These are phyloP conservation scores for Cucumis hystrix DNA, from an alignment of 306 rosid genomes.

Conservation along the genomic window DNA sequence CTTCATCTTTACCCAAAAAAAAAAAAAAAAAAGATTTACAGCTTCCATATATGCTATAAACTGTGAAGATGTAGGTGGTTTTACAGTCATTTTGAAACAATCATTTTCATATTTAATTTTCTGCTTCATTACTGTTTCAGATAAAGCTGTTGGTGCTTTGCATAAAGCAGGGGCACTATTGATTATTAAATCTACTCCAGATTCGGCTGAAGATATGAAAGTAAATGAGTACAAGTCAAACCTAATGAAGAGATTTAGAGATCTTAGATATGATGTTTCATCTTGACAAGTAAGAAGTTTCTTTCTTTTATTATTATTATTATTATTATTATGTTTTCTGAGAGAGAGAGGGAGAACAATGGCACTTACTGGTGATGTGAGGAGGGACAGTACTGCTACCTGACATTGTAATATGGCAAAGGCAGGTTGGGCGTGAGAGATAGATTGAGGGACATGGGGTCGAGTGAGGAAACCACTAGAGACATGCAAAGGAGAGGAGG, in stretches of 20 bases:
- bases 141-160: conserved; percentile 54
- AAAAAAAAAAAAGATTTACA: neutral
- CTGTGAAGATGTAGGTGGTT: neutral
- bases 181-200: conserved; percentile 49
- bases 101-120: neutral
- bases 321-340: too few relatives aligned
- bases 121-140: conserved; percentile 22
- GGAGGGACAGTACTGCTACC: too few relatives aligned
- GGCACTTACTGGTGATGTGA: too few relatives aligned
- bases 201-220: conserved; percentile 42
- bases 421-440: too few relatives aligned
- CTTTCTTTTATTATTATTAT: neutral
- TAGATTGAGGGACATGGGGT: too few relatives aligned
- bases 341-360: too few relatives aligned
- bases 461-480: too few relatives aligned
- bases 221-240: conserved; percentile 41
- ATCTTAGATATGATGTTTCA: conserved; percentile 42
- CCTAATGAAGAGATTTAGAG: conserved; percentile 68
- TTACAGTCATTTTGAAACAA: neutral
- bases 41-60: neutral
- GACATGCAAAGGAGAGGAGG: too few relatives aligned
- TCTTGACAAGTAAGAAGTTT: conserved; percentile 19
- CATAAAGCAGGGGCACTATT: conserved; percentile 63
- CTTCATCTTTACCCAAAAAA: too few relatives aligned
- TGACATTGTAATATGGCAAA: too few relatives aligned